Percentiles rank a stretch among this genome's conserved stretches.
Conservation (phyloP, 2,329 filamentous ascomycete genomes). For the Thermomyces lanuginosus region DNA sequence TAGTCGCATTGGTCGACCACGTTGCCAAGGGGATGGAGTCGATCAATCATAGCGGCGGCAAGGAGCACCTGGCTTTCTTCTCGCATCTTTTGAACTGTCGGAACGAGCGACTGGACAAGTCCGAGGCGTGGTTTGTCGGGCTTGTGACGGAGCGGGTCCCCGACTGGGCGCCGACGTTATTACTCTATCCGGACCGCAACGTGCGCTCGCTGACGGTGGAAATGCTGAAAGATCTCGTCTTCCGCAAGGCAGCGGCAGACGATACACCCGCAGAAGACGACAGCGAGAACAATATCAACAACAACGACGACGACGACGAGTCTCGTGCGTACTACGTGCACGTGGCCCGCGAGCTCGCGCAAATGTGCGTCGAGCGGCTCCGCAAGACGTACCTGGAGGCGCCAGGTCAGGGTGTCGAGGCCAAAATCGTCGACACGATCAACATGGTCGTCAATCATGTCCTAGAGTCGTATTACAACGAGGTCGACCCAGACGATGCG, state of each 20-base stretch:
- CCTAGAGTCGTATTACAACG: conserved; percentile 21
- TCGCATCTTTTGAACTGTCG: conserved; percentile 32
- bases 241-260: no score
- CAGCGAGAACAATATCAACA: conserved; percentile 17
- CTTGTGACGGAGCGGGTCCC: conserved; percentile 26
- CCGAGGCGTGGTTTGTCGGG: conserved; percentile 18
- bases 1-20: conserved; percentile 24
- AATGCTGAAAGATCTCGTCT: conserved; percentile 27
- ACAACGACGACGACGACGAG: conserved; percentile 14
- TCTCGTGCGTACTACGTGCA: conserved; percentile 12
- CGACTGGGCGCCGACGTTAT: conserved; percentile 36
- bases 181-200: conserved; percentile 33
- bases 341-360: conserved; percentile 18
- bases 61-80: conserved; percentile 37
- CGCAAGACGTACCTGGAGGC: conserved; percentile 15
- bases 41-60: conserved; percentile 32
- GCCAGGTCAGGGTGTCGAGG: conserved; percentile 16
- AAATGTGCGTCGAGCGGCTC: conserved; percentile 18
- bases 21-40: conserved; percentile 32
- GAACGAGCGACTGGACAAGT: conserved; percentile 22
- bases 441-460: conserved; percentile 23
- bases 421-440: conserved; percentile 21
- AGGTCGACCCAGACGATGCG: conserved; percentile 20
- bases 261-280: no score
- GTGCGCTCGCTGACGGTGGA: conserved; percentile 32